Evolutionary conservation across 208 protist species (phyloP), one percentile per base, ranked within the genome.

Genomic region (Trypanosoma vivax): DNA sequence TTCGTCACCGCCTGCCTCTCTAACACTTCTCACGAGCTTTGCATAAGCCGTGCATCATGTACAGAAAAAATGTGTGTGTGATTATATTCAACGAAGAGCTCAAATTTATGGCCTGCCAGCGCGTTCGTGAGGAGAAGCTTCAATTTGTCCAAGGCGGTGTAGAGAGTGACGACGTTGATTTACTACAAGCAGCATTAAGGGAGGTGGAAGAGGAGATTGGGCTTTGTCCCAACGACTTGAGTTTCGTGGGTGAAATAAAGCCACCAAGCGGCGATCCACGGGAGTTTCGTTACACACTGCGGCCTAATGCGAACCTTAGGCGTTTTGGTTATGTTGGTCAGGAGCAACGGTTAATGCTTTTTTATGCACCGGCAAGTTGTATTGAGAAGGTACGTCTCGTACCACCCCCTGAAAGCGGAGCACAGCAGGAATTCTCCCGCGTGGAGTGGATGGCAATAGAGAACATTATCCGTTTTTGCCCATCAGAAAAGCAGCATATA

Each of bases 61-160:
- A 87, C 56, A 63, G 84, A 14, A 58, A 37, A n/a, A 92, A 92
- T 70, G 84, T 92, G 0, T 88, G 79, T 51, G 70, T 51, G 19
- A 73, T 83, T 25, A 61, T 92, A 39, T 88, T 88, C 48, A 88
- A 92, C 39, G 77, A 88, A 60, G 60, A 67, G 13, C 60, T 57
- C 14, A 46, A 76, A 39, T 80, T 88, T 48, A 60, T 92, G 5
- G 79, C 63, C 0, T 92, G 84, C 49, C 50, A 67, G 35, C 71
- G 79, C n/a, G 70, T 79, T n/a, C 28, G 40, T 21, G 49, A 57
- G 7, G 48, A 68, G 2, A 24, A 65, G 39, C 83, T 62, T 54
- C 77, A 89, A 47, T 88, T 73, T 50, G 80, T 92, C 13, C 80
- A 92, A 55, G 84, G 84, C 3, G 84, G 84, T 29, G 70, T 92